Conservation (phyloP, 2,329 filamentous ascomycete genomes). For the Aspergillus sojae region DNA sequence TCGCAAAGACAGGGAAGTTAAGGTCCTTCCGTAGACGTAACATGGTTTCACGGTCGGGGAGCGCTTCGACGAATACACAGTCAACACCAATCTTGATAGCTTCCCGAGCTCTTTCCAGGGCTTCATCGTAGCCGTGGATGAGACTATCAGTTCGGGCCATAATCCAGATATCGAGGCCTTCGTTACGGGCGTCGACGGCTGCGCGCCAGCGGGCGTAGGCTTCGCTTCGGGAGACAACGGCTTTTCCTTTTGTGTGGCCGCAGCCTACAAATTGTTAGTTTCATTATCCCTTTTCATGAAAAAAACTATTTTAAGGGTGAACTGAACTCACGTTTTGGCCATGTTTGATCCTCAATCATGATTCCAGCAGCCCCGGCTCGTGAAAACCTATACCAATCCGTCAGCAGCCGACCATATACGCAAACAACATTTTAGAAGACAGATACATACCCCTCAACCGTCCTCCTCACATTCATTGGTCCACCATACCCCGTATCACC, state of each 20-base stretch:
- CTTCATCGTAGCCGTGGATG: conserved; percentile 47
- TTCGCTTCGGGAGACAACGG: conserved; percentile 49
- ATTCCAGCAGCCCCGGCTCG: conserved; percentile 42
- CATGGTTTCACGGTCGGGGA: conserved; percentile 50
- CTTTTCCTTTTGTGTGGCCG: conserved; percentile 51
- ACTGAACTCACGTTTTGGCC: conserved; percentile 48
- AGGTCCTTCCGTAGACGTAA: conserved; percentile 37
- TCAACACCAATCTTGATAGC: conserved; percentile 50
- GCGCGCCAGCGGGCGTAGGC: conserved; percentile 52
- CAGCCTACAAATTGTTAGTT: conserved; percentile 32
- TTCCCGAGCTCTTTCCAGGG: conserved; percentile 44
- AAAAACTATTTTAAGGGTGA: not conserved
- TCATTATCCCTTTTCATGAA: not conserved
- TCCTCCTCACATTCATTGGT: conserved; percentile 52
- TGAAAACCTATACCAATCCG: conserved; percentile 32
- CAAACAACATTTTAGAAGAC: too few species aligned
- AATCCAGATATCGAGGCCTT: conserved; percentile 51
- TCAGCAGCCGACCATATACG: too few species aligned
- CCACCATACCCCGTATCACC: conserved; percentile 54
- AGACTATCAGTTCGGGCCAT: conserved; percentile 49
- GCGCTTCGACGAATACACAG: conserved; percentile 49
- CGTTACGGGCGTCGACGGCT: conserved; percentile 49
- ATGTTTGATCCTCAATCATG: conserved; percentile 54
- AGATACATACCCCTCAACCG: conserved; percentile 36
- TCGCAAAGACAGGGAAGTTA: conserved; percentile 46